These are phyloP conservation scores for Trametes gibbosa DNA, from an alignment of 768 basidiomycete genomes.

Conservation along the genomic window DNA sequence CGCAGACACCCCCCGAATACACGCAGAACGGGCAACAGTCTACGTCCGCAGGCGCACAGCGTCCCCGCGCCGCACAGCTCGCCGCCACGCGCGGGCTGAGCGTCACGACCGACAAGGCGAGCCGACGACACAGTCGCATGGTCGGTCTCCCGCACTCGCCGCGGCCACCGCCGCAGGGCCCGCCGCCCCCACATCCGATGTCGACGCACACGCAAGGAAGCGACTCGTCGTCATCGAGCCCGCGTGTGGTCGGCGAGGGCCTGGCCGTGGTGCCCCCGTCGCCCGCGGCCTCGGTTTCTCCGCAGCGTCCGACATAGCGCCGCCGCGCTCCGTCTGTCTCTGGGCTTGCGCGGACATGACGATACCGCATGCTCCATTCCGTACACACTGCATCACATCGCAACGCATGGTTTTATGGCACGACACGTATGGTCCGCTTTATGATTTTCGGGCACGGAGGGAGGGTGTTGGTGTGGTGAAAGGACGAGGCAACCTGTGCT, in stretches of 20 bases:
- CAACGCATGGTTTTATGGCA: not conserved
- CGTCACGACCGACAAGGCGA: constrained; percentile 55
- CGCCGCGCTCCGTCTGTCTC: not conserved
- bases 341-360: not conserved
- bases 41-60: constrained; percentile 15
- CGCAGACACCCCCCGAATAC: constrained; percentile 25
- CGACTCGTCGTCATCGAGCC: not conserved
- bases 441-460: not conserved
- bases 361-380: constrained; percentile 5
- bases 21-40: constrained; percentile 29
- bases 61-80: constrained; percentile 52
- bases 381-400: not conserved
- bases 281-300: constrained; percentile 23
- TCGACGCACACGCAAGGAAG: not conserved
- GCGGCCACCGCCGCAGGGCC: constrained; percentile 22
- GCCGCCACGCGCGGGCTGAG: constrained; percentile 75
- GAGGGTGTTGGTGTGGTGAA: not conserved
- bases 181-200: constrained; percentile 2
- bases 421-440: constrained; percentile 8
- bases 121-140: constrained; percentile 58
- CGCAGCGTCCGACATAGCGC: constrained; percentile 20
- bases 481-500: not conserved
- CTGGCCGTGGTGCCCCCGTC: constrained; percentile 30
- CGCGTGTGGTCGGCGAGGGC: not conserved
- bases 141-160: constrained; percentile 57